These are phyloP conservation scores for Penicillium verhagenii DNA, from an alignment of 495 filamentous ascomycete genomes.

Conservation along the genomic window DNA sequence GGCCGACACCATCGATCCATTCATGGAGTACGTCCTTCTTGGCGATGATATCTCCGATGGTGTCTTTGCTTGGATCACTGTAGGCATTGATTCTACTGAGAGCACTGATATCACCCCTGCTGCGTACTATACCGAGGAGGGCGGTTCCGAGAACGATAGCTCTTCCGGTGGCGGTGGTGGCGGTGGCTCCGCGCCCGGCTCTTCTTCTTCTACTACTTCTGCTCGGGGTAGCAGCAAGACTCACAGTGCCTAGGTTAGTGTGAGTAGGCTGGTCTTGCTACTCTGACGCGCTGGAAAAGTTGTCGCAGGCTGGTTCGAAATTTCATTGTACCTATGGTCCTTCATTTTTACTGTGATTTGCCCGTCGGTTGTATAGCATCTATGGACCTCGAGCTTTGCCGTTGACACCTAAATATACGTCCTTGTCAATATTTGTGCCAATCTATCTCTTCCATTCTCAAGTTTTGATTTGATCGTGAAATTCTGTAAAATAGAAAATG, in stretches of 20 bases:
- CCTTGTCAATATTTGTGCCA: no score
- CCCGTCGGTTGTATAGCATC: no score
- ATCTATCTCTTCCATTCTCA: no score
- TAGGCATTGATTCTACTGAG: slow-evolving; percentile 32
- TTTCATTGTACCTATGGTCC: no score
- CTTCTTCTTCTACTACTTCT: slow-evolving; percentile 1
- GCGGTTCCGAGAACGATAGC: slow-evolving; percentile 35
- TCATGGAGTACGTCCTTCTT: slow-evolving; percentile 51
- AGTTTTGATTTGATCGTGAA: no score
- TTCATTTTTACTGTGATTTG: no score
- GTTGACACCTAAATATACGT: no score
- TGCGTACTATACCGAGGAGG: slow-evolving; percentile 34
- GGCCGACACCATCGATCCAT: slow-evolving; percentile 53
- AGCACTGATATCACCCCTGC: slow-evolving; percentile 28
- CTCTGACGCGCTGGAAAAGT: no score
- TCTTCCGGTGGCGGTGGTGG: slow-evolving; percentile 20
- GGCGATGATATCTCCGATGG: slow-evolving; percentile 32
- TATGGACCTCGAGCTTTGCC: no score
- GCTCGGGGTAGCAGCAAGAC: neutral
- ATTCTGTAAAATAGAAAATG: no score
- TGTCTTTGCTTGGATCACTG: slow-evolving; percentile 37
- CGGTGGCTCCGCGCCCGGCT: slow-evolving; percentile 13
- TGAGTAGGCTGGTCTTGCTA: no score
- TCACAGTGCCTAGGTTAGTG: neutral
- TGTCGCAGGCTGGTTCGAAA: no score